Conservation (phyloP, 805 yeast genomes). For the Lipomyces yamanashiensis region DNA sequence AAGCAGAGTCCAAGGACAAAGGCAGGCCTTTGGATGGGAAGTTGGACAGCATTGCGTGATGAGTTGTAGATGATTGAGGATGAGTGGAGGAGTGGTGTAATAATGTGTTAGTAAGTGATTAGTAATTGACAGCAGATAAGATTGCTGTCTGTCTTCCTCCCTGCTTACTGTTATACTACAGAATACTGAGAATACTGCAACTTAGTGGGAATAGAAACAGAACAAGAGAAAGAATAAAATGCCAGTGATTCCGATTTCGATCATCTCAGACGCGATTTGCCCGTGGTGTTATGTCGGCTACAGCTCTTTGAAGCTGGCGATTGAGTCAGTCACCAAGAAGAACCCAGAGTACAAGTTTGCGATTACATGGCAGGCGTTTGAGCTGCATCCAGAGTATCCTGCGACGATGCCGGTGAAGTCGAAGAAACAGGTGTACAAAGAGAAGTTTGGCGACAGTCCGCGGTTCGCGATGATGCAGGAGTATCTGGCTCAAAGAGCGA, state of each 20-base stretch:
- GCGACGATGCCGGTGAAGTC: conserved; percentile 8
- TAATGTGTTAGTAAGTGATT: too few relatives aligned
- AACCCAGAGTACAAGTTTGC: conserved; percentile 20
- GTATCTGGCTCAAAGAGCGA: conserved; percentile 17
- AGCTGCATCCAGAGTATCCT: conserved; percentile 21
- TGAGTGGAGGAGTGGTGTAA: too few relatives aligned
- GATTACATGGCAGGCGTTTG: conserved; percentile 30
- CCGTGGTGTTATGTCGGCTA: conserved; percentile 35
- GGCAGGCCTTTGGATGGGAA: conserved; percentile 34
- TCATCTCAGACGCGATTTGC: conserved; percentile 31
- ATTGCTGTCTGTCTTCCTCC: not conserved
- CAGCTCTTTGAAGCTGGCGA: conserved; percentile 26
- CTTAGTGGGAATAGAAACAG: too few relatives aligned
- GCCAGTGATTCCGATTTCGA: conserved; percentile 20
- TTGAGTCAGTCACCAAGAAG: conserved; percentile 8
- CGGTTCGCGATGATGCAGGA: conserved; percentile 17
- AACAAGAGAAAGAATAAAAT: not conserved
- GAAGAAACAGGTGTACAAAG: conserved; percentile 8
- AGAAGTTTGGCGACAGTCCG: conserved; percentile 24
- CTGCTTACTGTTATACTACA: not conserved
- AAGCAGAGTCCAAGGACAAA: conserved; percentile 9
- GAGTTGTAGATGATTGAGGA: too few relatives aligned
- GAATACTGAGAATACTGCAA: too few relatives aligned
- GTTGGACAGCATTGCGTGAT: conserved; percentile 28
- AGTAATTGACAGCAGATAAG: not conserved